Percentiles rank a stretch among this genome's conserved stretches.
Evolutionary conservation across 1,284 basidiomycete genomes (phyloP).

Genomic region (Marasmius tenuissimus): DNA sequence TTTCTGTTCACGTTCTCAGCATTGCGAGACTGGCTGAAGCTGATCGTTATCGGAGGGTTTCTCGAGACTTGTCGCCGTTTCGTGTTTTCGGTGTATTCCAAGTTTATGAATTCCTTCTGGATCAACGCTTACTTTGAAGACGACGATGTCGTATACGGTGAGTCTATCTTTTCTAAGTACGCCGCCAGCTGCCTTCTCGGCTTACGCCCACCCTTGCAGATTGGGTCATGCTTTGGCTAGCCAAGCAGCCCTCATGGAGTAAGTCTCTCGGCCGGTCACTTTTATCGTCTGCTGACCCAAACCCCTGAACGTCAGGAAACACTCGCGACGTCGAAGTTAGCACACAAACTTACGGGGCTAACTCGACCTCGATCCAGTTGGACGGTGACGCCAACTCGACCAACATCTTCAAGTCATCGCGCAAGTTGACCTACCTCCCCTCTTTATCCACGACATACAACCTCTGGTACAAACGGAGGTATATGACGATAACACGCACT

Average conservation of each 20-base stretch:
- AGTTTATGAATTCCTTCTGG: constrained; percentile 53
- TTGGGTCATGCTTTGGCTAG: constrained; percentile 67
- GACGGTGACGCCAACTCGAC: constrained; percentile 30
- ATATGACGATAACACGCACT: constrained; percentile 43
- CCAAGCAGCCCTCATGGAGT: constrained; percentile 51
- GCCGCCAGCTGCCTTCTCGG: constrained; percentile 1
- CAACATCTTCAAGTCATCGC: constrained; percentile 18
- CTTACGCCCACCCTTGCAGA: constrained; percentile 27
- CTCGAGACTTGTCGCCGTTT: constrained; percentile 58
- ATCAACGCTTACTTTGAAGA: constrained; percentile 63
- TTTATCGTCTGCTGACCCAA: background rate
- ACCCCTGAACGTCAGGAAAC: constrained; percentile 26
- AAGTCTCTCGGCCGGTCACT: constrained; percentile 11
- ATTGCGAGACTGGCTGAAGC: constrained; percentile 63
- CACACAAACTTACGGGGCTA: constrained; percentile 39
- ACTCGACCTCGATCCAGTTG: constrained; percentile 34
- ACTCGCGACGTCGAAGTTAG: constrained; percentile 55
- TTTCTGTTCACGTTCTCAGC: constrained; percentile 51
- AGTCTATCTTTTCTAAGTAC: constrained; percentile 19
- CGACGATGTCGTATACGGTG: constrained; percentile 57
- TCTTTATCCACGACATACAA: constrained; percentile 41
- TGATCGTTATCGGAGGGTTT: constrained; percentile 59
- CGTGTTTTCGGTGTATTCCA: constrained; percentile 40
- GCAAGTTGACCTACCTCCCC: constrained; percentile 50
- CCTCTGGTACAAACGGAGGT: constrained; percentile 50